Percentiles rank a stretch among this genome's conserved stretches.
These are phyloP conservation scores for Jamesozyma lodderae DNA, from an alignment of 805 yeast species.

Conservation along the genomic window DNA sequence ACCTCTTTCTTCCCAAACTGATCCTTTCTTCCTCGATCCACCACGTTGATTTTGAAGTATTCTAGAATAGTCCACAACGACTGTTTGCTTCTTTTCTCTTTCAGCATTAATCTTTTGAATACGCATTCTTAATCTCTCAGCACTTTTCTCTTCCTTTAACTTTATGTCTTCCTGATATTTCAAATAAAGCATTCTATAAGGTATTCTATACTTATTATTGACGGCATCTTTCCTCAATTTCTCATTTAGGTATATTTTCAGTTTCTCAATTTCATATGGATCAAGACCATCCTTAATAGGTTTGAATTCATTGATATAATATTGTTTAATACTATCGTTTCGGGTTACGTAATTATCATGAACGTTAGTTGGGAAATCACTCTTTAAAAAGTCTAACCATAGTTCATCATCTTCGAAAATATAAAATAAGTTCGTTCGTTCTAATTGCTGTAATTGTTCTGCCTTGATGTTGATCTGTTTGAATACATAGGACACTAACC, in stretches of 20 bases:
- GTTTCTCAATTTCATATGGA: conserved; percentile 10
- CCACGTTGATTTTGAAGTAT: conserved; percentile 8
- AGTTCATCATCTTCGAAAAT: conserved; percentile 34
- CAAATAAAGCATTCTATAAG: conserved; percentile 30
- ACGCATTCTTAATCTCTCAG: conserved; percentile 29
- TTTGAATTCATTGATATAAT: conserved; percentile 8
- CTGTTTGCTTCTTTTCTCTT: conserved; percentile 27
- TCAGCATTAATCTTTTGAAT: conserved; percentile 25
- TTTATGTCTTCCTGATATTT: conserved; percentile 28
- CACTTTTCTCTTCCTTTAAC: conserved; percentile 29
- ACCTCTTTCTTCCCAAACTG: conserved; percentile 3
- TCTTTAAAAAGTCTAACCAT: conserved; percentile 28
- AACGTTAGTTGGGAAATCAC: conserved; percentile 31
- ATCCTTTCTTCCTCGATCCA: conserved; percentile 2
- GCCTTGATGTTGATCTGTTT: conserved; percentile 24
- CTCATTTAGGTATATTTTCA: conserved; percentile 10
- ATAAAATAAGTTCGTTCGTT: conserved; percentile 25
- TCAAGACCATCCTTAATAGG: neutral
- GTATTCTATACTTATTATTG: conserved; percentile 27
- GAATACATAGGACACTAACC: conserved; percentile 26
- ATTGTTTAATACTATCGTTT: conserved; percentile 16
- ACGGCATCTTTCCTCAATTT: conserved; percentile 14
- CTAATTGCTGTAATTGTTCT: conserved; percentile 29
- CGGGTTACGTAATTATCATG: conserved; percentile 26
- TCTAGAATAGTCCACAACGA: conserved; percentile 13